Conservation (phyloP, 2,329 filamentous ascomycete species). For the Colletotrichum limetticola region DNA sequence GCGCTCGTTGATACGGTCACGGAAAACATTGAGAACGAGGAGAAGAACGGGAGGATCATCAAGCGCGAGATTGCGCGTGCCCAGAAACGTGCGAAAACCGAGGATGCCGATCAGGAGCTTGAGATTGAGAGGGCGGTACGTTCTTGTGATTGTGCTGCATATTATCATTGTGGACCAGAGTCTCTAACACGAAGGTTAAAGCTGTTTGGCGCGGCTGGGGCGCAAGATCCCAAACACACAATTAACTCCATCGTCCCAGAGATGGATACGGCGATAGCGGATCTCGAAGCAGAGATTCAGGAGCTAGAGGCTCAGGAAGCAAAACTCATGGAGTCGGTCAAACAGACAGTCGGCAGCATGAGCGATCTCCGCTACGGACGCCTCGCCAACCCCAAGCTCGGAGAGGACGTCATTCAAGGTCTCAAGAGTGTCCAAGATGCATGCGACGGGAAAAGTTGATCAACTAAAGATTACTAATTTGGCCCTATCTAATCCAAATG, state of each 20-base stretch:
- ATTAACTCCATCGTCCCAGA: constrained; percentile 73
- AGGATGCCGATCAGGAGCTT: constrained; percentile 70
- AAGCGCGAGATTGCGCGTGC: constrained; percentile 66
- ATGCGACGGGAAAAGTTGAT: constrained; percentile 63
- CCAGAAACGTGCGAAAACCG: constrained; percentile 61
- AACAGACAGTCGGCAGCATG: constrained; percentile 74
- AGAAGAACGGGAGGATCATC: constrained; percentile 67
- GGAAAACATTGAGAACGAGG: constrained; percentile 72
- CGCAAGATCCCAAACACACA: constrained; percentile 65
- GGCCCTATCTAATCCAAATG: constrained; percentile 33
- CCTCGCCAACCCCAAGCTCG: constrained; percentile 72
- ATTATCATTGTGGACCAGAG: neutral
- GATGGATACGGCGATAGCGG: constrained; percentile 73
- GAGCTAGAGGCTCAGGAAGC: constrained; percentile 73
- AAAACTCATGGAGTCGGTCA: constrained; percentile 68
- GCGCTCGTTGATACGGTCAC: constrained; percentile 75
- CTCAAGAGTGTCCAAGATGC: constrained; percentile 71
- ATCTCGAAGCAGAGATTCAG: constrained; percentile 75
- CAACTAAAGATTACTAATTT: constrained; percentile 35
- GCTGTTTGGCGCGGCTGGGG: constrained; percentile 67
- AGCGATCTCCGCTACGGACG: constrained; percentile 87
- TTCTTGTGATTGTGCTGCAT: constrained; percentile 6
- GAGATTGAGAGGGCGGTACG: constrained; percentile 70
- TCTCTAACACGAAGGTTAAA: constrained; percentile 44
- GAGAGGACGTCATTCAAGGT: constrained; percentile 74